Evolutionary conservation across 768 basidiomycete species (phyloP).

Genomic region (Infundibulicybe gibba): DNA sequence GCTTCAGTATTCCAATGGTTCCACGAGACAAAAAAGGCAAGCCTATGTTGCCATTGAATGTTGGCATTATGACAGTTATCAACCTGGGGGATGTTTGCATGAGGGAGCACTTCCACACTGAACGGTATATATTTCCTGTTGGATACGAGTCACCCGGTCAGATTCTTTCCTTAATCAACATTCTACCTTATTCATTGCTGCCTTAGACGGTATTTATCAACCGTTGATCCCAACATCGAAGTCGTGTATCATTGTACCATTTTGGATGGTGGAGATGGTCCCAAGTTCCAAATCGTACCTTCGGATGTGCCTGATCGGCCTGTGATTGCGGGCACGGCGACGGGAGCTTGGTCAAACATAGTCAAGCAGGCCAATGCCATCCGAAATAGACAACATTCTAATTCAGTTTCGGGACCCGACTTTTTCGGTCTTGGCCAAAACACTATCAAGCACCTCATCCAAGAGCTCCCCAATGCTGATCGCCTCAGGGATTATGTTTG

Average conservation of each 20-base stretch:
- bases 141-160: conserved; percentile 79
- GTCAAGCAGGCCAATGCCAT: conserved; percentile 81
- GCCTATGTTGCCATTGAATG: conserved; percentile 74
- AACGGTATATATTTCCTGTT: conserved; percentile 86
- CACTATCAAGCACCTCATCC: conserved; percentile 87
- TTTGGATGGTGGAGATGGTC: conserved; percentile 79
- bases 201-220: conserved; percentile 73
- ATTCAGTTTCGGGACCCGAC: conserved; percentile 85
- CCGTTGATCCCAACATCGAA: conserved; percentile 59
- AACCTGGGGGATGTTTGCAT: conserved; percentile 73
- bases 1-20: conserved; percentile 73
- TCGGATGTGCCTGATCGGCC: conserved; percentile 68
- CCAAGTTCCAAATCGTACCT: conserved; percentile 82
- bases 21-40: conserved; percentile 69
- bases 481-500: conserved; percentile 77
- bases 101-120: conserved; percentile 84
- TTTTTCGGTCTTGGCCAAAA: conserved; percentile 87
- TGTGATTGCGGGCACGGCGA: conserved; percentile 82
- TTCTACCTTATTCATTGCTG: conserved; percentile 2
- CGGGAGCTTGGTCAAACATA: conserved; percentile 83
- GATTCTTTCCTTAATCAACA: neutral
- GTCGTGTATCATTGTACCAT: conserved; percentile 83
- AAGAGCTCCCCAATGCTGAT: conserved; percentile 74
- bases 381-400: conserved; percentile 78
- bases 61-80: conserved; percentile 85